Conservation (phyloP, 1,139 yeast genomes). For the Saccharomyces hybrid region DNA sequence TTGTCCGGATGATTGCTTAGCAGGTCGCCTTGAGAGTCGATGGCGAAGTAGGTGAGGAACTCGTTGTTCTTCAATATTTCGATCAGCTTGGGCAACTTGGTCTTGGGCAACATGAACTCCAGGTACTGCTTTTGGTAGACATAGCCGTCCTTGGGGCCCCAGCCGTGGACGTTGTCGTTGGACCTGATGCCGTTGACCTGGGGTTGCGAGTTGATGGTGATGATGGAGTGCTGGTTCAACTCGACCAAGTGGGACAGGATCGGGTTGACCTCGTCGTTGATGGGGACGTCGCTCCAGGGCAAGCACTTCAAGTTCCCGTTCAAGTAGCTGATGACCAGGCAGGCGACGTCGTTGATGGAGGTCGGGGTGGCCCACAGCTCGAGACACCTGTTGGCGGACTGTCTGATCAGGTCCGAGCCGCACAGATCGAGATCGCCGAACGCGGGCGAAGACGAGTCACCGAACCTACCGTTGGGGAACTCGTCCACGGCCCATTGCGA, state of each 20-base stretch:
- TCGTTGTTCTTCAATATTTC: constrained; percentile 37
- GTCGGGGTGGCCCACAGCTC: constrained; percentile 86
- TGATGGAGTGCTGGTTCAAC: constrained; percentile 57
- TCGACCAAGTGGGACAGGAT: constrained; percentile 54
- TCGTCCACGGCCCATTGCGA: constrained; percentile 77
- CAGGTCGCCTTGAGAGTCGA: constrained; percentile 47
- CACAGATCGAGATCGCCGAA: constrained; percentile 78
- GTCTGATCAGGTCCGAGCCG: constrained; percentile 71
- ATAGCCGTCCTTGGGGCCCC: constrained; percentile 93
- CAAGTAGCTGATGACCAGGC: constrained; percentile 57
- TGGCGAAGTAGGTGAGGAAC: constrained; percentile 71
- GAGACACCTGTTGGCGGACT: constrained; percentile 66
- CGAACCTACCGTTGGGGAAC: constrained; percentile 93
- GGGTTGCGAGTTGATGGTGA: constrained; percentile 94
- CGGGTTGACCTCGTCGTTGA: constrained; percentile 65
- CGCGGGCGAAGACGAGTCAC: constrained; percentile 89
- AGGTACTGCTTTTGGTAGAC: constrained; percentile 90
- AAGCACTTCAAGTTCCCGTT: constrained; percentile 63
- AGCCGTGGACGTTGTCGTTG: constrained; percentile 66
- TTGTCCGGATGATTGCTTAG: constrained; percentile 63
- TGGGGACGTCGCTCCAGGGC: constrained; percentile 94
- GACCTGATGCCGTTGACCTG: constrained; percentile 75
- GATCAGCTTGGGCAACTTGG: constrained; percentile 34
- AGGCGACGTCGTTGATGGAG: constrained; percentile 48
- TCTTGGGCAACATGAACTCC: constrained; percentile 70